Evolutionary conservation across 345 rosid species (phyloP), one percentile per base, ranked within the genome.

Genomic region (Durio zibethinus): DNA sequence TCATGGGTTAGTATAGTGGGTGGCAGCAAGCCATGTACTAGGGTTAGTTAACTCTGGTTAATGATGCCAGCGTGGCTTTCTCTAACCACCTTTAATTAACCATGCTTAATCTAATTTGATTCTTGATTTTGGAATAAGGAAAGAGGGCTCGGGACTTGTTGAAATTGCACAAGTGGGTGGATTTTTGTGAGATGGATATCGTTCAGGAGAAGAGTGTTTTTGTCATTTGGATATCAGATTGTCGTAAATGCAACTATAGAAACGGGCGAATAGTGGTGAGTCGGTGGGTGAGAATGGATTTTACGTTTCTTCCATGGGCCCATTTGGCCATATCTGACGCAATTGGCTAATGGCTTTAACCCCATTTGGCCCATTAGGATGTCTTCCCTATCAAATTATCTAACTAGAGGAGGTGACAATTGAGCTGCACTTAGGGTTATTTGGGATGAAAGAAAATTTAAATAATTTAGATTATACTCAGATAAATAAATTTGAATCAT

Each of bases 11-110:
- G n/a, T n/a, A n/a, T n/a, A n/a, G n/a, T n/a, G n/a, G n/a, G n/a
- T n/a, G n/a, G n/a, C n/a, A n/a, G n/a, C n/a, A n/a, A n/a, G n/a
- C n/a, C n/a, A n/a, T n/a, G n/a, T n/a, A 47, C 57, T 20, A 47
- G 73, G 35, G 73, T 84, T 80, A 71, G 53, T 66, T 66, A 76
- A 84, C 86, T 78, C 64, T 21, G 79, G 82, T 81, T 74, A 10
- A 73, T 36, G 57, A 21, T 35, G 80, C 73, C 85, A 75, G 80
- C 72, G 53, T 70, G 59, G 23, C 38, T 14, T 25, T 25, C 35
- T 27, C 25, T 47, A 45, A 68, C 38, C 38, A 36, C 4, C 4
- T 36, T 36, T 7, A 43, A 23, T 68, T 68, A 68, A 45, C 25
- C 59, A 43, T 36, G 38, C 6, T 36, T 36, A 2, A 36, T 5